Evolutionary conservation across 2,329 filamentous ascomycete species (phyloP).

Genomic region (Xylariomycetidae sp.): DNA sequence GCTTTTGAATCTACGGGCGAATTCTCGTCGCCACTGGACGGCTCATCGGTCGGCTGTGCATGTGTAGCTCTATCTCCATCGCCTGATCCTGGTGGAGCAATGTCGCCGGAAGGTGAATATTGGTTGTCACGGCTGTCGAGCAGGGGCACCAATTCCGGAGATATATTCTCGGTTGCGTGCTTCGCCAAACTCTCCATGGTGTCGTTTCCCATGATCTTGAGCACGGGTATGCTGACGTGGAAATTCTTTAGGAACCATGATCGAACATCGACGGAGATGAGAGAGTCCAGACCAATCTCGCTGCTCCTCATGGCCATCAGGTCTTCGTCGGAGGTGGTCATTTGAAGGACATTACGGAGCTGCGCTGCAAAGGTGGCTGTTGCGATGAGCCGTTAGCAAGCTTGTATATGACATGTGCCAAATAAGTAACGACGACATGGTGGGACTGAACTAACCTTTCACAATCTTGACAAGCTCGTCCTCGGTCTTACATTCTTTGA

Average conservation of each 20-base stretch:
- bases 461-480: too few species aligned
- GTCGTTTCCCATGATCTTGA: constrained; percentile 9
- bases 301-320: constrained; percentile 8
- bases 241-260: constrained; percentile 7
- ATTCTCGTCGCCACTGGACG: neutral
- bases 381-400: neutral
- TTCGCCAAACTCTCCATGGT: constrained; percentile 3
- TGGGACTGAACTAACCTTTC: too few species aligned
- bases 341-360: constrained; percentile 9
- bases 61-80: too few species aligned
- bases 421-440: neutral
- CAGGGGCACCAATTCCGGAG: constrained; percentile 1
- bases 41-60: neutral
- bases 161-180: neutral
- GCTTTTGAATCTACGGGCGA: neutral
- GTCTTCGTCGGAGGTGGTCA: constrained; percentile 7
- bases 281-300: constrained; percentile 3
- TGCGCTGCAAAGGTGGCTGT: constrained; percentile 7
- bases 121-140: neutral
- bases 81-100: too few species aligned
- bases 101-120: too few species aligned
- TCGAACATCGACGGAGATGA: constrained; percentile 5
- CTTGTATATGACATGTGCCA: constrained; percentile 3
- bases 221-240: constrained; percentile 3
- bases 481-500: too few species aligned